Base-by-base conservation (phyloP, 495 filamentous ascomycete species). In the Lepidopterella palustris region DNA sequence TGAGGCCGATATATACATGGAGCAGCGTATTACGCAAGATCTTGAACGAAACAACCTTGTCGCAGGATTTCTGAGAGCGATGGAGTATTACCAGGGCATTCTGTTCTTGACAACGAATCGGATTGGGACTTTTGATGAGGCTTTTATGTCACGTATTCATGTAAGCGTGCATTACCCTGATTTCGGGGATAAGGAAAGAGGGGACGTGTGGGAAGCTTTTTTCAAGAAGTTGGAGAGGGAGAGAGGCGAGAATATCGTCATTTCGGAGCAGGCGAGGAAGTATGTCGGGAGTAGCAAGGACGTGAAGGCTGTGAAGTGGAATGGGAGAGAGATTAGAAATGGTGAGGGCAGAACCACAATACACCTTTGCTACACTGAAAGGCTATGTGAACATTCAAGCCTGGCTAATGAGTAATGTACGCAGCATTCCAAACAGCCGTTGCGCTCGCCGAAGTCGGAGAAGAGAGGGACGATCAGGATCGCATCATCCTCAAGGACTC, bases 1-100 rank as follows among this genome's bases (percentile, higher is more conserved):
- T 52, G 67, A 72, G 68, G 70, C 70, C 6, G 65, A 73, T 56
- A 61, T 71, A 21, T 70, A 62, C 61, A 53, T 67, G 29, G 64
- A 64, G 40, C n/a, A 52, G 10, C 64, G 64, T 20, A 25, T 40
- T 0, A 49, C 50, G 24, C 48, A 55, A n/a, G 51, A 51, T 24
- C 27, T 61, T 8, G 29, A 67, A 29, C 61, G 54, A 0, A 67
- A 67, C 39, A 54, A 48, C 27, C 62, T 67, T 2, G 64, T 67
- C 4, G 61, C 64, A 1, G 56, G 42, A 4, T 67, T 67, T 40
- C 42, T 67, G 25, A 35, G 64, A 4, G 47, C 58, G 2, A 59
- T 67, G 20, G 64, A 67, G 51, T 67, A 67, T 50, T 67, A 67
- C 42, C 49, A 57, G 18, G 64, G 64, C 5, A 67, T 67, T 40